Evolutionary conservation across 2,329 filamentous ascomycete genomes (phyloP).

Genomic region (Fonsecaea multimorphosa): DNA sequence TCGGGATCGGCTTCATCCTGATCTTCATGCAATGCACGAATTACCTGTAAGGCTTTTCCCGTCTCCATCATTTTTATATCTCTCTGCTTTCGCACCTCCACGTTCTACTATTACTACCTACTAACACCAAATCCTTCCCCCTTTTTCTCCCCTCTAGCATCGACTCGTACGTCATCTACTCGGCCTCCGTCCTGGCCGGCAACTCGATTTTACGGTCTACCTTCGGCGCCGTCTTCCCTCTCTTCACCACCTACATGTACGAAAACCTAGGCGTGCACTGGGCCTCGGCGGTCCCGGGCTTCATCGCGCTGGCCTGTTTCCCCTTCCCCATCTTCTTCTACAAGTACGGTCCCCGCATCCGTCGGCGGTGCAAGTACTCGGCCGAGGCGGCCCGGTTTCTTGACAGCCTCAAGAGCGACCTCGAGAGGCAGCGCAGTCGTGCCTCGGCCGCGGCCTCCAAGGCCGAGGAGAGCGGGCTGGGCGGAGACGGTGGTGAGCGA

Average conservation of each 20-base stretch:
- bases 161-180: conserved; percentile 52
- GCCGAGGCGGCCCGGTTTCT: conserved; percentile 30
- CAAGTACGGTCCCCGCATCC: conserved; percentile 33
- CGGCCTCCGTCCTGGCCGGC: conserved; percentile 51
- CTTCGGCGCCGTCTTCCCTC: conserved; percentile 55
- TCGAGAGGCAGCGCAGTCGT: conserved; percentile 22
- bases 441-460: background rate
- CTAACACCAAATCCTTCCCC: background rate
- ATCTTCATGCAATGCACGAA: conserved; percentile 49
- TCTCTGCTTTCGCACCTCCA: background rate
- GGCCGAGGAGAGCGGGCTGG: background rate
- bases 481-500: background rate
- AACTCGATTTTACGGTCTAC: conserved; percentile 55
- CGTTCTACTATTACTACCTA: background rate
- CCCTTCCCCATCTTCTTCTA: conserved; percentile 48
- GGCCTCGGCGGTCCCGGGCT: conserved; percentile 54
- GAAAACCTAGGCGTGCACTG: conserved; percentile 54
- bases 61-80: too few relatives aligned
- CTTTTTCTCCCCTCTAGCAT: conserved; percentile 35
- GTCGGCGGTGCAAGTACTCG: conserved; percentile 33
- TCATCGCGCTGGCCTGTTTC: conserved; percentile 53
- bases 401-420: conserved; percentile 29
- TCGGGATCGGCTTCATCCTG: conserved; percentile 49
- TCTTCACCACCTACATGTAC: conserved; percentile 57
- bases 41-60: conserved; percentile 42